phyloP scores from a whole-genome alignment of 1,284 basidiomycete species.

The Leccinum pachyderme region DNA sequence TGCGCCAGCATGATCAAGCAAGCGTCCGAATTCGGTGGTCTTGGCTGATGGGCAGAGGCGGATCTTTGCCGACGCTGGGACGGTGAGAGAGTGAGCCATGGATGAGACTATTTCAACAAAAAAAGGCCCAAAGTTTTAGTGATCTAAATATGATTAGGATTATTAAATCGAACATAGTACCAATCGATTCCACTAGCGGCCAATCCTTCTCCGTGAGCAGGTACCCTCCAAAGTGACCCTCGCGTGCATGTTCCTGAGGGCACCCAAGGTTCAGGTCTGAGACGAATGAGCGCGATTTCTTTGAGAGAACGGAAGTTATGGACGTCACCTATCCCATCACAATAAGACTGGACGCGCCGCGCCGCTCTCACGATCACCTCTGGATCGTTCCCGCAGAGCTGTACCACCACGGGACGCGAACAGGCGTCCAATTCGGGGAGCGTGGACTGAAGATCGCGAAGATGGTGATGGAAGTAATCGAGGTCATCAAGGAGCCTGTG shows the following conservation, averaged over 20 bases:
- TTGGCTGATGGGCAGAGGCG: conserved; percentile 48
- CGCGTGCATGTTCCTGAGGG: conserved; percentile 66
- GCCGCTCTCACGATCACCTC: conserved; percentile 58
- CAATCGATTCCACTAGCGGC: conserved; percentile 61
- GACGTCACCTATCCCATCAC: conserved; percentile 62
- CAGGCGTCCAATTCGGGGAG: conserved; percentile 21
- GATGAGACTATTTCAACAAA: conserved; percentile 43
- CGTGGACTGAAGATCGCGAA: conserved; percentile 47
- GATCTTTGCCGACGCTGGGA: conserved; percentile 67
- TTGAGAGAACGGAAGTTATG: conserved; percentile 14
- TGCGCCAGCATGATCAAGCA: conserved; percentile 59
- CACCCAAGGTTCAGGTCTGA: conserved; percentile 62
- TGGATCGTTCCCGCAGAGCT: conserved; percentile 69
- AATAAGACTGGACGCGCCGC: conserved; percentile 50
- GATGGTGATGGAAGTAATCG: conserved; percentile 59
- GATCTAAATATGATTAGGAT: background rate
- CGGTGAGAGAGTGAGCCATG: conserved; percentile 53
- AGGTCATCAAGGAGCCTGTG: conserved; percentile 55
- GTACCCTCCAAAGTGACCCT: conserved; percentile 72
- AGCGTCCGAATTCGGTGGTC: conserved; percentile 55
- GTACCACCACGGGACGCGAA: conserved; percentile 59
- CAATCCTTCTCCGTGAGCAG: conserved; percentile 68
- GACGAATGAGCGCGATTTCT: conserved; percentile 3
- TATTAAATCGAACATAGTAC: conserved; percentile 40
- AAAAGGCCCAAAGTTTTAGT: background rate